Evolutionary conservation across 768 basidiomycete genomes (phyloP).

Genomic region (Leccinum variicolor): DNA sequence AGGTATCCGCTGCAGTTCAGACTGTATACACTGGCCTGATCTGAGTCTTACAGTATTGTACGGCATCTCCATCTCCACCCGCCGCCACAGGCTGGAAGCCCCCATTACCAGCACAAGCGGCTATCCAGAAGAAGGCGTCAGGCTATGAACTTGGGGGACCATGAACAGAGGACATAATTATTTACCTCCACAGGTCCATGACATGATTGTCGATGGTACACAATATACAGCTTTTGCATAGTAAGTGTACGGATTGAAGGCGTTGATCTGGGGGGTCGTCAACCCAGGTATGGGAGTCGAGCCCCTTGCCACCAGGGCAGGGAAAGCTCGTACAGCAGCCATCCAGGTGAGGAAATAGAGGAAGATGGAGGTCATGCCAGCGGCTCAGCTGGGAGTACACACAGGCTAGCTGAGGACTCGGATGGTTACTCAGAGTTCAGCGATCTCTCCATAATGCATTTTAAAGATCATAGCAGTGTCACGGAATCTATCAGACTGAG

Average conservation of each 20-base stretch:
- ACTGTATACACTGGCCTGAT: no score
- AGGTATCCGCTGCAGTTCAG: neutral
- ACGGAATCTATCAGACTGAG: neutral
- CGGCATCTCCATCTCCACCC: slow-evolving; percentile 40
- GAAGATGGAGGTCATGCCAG: slow-evolving; percentile 9
- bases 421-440: neutral
- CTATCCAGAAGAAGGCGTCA: slow-evolving; percentile 17
- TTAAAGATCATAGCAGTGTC: neutral
- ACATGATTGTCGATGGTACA: slow-evolving; percentile 31
- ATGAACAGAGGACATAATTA: neutral
- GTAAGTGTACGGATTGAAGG: slow-evolving; percentile 45
- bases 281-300: slow-evolving; percentile 32
- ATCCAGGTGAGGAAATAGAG: slow-evolving; percentile 5
- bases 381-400: neutral
- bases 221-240: slow-evolving; percentile 53
- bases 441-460: neutral
- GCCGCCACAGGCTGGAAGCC: slow-evolving; percentile 41
- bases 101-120: slow-evolving; percentile 40
- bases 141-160: no score
- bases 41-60: slow-evolving; percentile 41
- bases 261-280: slow-evolving; percentile 35
- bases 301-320: slow-evolving; percentile 26
- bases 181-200: slow-evolving; percentile 54
- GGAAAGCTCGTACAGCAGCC: slow-evolving; percentile 8
- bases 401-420: neutral